Evolutionary conservation across 2,329 filamentous ascomycete species (phyloP), one percentile per base, ranked within the genome.

Genomic region (Akanthomyces uredinophilus): DNA sequence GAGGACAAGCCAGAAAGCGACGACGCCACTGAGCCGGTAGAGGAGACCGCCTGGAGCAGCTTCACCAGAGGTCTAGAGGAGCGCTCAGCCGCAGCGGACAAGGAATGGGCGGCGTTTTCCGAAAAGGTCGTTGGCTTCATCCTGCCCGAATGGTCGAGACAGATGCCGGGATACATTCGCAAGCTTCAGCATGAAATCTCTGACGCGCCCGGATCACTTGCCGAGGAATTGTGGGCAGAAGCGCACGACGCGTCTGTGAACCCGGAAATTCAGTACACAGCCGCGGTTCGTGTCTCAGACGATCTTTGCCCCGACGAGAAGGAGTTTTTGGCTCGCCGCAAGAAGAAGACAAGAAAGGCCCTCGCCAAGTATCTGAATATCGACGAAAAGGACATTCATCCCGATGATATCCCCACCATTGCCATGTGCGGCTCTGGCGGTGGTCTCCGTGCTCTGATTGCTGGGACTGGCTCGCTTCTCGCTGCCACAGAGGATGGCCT

Each of bases 401-500:
- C 92, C 0, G 92, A 96, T 52, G 95, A 99, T 76, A 88, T 98
- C 7, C 95, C 95, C 1, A 87, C 88, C 3, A 97, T 99, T 71
- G 94, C 94, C 44, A 88, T 98, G 79, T 96, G 94, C 68, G 93
- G 93, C 10, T 98, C 94, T 2, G 95, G 95, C 11, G 95, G 95
- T 62, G 95, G 95, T 0, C 76, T 99, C 52, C 83, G 95, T 56
- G 95, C 95, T 1, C 83, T 99, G 43, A 91, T 98, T 20, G 93
- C 95, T 2, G 93, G 94, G 4, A 88, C 92, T 0, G 93, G 94
- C 0, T 97, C 93, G 0, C 88, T 96, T 64, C 80, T 95, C 11
- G 93, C 92, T 3, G 84, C 92, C 0, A 86, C 92, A 64, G 90
- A 97, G 72, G 89, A 90, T 62, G 95, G 95, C 0, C 79, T 99